Base-by-base conservation (phyloP, 108 stramenopile species). In the Bacterosira constricta region DNA sequence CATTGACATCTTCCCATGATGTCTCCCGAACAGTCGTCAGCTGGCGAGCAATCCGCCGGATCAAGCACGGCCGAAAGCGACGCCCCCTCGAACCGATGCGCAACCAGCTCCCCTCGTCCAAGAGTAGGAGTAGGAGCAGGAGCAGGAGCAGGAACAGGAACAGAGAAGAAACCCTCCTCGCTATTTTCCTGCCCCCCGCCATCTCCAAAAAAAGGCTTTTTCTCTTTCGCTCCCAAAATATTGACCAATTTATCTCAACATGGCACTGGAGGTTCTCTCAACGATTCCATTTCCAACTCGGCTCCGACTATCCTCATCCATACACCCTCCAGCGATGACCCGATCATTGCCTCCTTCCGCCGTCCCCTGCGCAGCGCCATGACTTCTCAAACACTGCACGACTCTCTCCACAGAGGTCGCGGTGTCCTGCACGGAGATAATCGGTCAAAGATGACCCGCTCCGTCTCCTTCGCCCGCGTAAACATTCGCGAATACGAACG, bases 401-500 rank as follows among this genome's bases (percentile, higher is more conserved):
- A 81, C 23, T 75, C 73, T 26, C 62, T 81, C 21, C 80, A 81
- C 39, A 32, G 68, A 1, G 61, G 69, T 11, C 61, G 37, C 18
- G 4, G n/a, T 0, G 18, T n/a, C 1, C 21, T 42, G 1, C 21
- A 21, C 17, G 1, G n/a, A 6, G 54, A n/a, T n/a, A n/a, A n/a
- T n/a, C n/a, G n/a, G n/a, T n/a, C n/a, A n/a, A n/a, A n/a, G 23
- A 9, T 36, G 32, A 11, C 25, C n/a, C 52, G 75, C 18, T 26
- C 37, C 41, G 63, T 78, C 45, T 55, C 45, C 20, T 95, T 92
- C 65, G 60, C 34, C 25, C 13, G 61, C 15, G 84, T 95, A 31
- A 58, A 76, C 49, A 76, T 95, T 11, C 85, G 93, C 41, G 87
- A 89, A 52, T 91, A 88, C 77, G 89, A 90, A 72, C 82, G 89